phyloP scores from a whole-genome alignment of 352 stramenopile genomes.

The Phytophthora palmivora region DNA sequence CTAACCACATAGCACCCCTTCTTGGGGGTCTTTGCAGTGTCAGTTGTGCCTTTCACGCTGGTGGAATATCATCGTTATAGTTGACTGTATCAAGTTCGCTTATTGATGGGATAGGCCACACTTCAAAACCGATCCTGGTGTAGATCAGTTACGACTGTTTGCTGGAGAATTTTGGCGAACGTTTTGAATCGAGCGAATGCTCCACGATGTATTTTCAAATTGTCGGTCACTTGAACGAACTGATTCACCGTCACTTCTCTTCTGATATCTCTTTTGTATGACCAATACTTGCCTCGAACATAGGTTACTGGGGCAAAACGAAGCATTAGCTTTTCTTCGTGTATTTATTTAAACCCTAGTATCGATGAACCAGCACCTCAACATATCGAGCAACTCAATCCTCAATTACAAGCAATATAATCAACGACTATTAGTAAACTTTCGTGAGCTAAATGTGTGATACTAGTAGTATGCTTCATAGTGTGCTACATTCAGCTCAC shows the following conservation, averaged over 20 bases:
- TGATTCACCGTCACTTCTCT: constrained; percentile 59
- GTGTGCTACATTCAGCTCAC: no score
- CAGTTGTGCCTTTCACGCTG: constrained; percentile 42
- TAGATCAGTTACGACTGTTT: constrained; percentile 86
- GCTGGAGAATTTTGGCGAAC: constrained; percentile 66
- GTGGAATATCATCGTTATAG: constrained; percentile 20
- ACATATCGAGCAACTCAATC: no score
- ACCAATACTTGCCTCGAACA: constrained; percentile 62
- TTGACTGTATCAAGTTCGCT: constrained; percentile 35
- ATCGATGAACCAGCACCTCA: no score
- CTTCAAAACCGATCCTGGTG: constrained; percentile 62
- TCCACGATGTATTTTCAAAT: constrained; percentile 87
- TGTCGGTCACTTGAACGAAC: constrained; percentile 56
- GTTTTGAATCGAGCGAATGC: constrained; percentile 78
- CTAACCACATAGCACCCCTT: constrained; percentile 32
- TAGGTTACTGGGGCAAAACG: constrained; percentile 70
- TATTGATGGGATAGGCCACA: constrained; percentile 65
- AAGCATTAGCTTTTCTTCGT: constrained; percentile 69
- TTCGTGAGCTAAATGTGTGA: no score
- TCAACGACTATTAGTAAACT: no score
- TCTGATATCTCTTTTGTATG: constrained; percentile 79
- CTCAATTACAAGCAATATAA: no score
- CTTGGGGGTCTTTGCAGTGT: constrained; percentile 57
- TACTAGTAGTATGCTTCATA: no score
- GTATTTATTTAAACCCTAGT: no score